Percentiles rank a stretch among this genome's conserved stretches.
phyloP scores from a whole-genome alignment of 768 basidiomycete species.

The Mrakia frigida region DNA sequence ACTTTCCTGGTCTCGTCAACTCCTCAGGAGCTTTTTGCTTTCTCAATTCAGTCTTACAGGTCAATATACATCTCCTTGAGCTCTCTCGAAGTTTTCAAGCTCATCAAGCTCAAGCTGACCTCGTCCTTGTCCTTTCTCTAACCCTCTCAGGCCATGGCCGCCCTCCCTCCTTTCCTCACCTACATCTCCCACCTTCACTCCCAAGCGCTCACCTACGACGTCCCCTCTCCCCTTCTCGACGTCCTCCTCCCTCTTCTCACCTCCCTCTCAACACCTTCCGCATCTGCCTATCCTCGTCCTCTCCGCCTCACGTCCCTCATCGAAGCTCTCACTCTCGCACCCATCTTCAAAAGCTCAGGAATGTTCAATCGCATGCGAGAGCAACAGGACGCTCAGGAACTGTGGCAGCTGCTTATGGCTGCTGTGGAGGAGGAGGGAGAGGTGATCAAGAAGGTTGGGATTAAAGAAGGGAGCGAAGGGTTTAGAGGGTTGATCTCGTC shows the following conservation, averaged over 20 bases:
- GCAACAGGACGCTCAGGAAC: slow-evolving; percentile 32
- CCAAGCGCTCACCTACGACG: background rate
- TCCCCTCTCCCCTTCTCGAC: slow-evolving; percentile 9
- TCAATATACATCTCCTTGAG: background rate
- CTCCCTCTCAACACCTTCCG: slow-evolving; percentile 10
- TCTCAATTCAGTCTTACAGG: slow-evolving; percentile 31
- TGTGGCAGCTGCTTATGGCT: slow-evolving; percentile 23
- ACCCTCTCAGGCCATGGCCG: slow-evolving; percentile 19
- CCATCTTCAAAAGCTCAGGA: slow-evolving; percentile 15
- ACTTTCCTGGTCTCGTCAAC: slow-evolving; percentile 31
- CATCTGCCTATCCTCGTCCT: slow-evolving; percentile 16
- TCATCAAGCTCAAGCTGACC: background rate
- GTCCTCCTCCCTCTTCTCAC: slow-evolving; percentile 26
- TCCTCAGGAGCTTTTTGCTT: slow-evolving; percentile 32
- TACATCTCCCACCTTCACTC: background rate
- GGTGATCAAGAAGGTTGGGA: background rate
- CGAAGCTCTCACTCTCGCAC: slow-evolving; percentile 19
- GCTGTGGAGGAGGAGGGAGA: slow-evolving; percentile 25
- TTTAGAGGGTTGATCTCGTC: background rate
- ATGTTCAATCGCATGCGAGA: slow-evolving; percentile 30
- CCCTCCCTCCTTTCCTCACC: slow-evolving; percentile 19
- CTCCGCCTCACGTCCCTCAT: slow-evolving; percentile 27
- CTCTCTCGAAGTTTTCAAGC: background rate
- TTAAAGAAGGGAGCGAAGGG: slow-evolving; percentile 4
- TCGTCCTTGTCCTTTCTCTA: background rate